These are phyloP conservation scores for Fusarium nygamai DNA, from an alignment of 2,329 filamentous ascomycete genomes.

Conservation along the genomic window DNA sequence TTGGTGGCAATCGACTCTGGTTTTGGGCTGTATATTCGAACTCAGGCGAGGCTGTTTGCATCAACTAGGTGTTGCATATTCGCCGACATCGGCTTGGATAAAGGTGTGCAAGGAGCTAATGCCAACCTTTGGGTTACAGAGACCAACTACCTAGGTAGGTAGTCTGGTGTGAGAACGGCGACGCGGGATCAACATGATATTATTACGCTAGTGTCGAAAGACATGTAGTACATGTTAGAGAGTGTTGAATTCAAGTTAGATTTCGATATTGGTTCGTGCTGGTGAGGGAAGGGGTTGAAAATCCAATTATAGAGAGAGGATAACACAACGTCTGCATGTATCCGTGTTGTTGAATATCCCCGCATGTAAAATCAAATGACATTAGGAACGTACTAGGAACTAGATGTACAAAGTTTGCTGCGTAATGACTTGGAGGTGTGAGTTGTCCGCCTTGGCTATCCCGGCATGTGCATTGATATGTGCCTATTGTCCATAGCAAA, in stretches of 20 bases:
- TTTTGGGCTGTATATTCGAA: not conserved
- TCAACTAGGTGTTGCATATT: not conserved
- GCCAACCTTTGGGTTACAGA: not conserved
- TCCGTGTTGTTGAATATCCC: not conserved
- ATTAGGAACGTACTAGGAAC: not conserved
- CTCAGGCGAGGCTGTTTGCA: not conserved
- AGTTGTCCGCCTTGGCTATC: slow-evolving; percentile 28
- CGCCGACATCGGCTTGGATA: not conserved
- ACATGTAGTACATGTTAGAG: not conserved
- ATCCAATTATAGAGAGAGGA: slow-evolving; percentile 12
- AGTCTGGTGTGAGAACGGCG: not conserved
- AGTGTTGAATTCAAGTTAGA: not conserved
- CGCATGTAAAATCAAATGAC: not conserved
- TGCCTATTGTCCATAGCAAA: not conserved
- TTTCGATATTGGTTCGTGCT: not conserved
- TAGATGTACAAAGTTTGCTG: not conserved
- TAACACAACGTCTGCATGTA: slow-evolving; percentile 1
- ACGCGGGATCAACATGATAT: not conserved
- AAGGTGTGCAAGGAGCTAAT: not conserved
- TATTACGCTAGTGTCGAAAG: not conserved
- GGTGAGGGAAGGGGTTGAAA: not conserved
- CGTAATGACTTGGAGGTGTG: slow-evolving; percentile 3
- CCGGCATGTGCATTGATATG: not conserved
- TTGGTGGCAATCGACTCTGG: not conserved
- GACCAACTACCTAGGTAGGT: not conserved